Conservation (phyloP, 768 basidiomycete species). For the Trametes sanguinea region DNA sequence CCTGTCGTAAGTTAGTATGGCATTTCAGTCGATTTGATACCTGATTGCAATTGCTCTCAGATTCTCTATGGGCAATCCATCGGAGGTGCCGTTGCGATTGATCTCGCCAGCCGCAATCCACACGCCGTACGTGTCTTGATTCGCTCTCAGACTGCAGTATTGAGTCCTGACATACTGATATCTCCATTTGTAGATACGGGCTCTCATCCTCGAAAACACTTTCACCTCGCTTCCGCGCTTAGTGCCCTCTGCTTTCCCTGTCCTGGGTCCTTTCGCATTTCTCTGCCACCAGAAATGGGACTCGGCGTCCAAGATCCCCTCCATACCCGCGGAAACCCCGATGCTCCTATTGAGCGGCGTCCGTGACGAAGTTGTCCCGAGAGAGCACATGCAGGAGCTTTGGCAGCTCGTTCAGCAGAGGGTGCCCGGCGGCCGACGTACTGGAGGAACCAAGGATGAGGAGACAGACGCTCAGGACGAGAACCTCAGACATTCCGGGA, state of each 20-base stretch:
- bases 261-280: constrained; percentile 71
- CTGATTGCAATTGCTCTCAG: constrained; percentile 34
- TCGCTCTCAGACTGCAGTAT: background rate
- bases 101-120: constrained; percentile 80
- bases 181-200: constrained; percentile 53
- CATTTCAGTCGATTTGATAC: background rate
- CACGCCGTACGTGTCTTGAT: constrained; percentile 48
- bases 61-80: constrained; percentile 85
- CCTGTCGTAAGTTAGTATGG: constrained; percentile 55
- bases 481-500: constrained; percentile 9
- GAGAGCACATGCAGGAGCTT: constrained; percentile 72
- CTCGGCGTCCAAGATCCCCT: constrained; percentile 58
- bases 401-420: constrained; percentile 56
- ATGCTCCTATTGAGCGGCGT: constrained; percentile 82
- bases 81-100: constrained; percentile 90
- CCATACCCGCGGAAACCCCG: constrained; percentile 65
- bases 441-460: constrained; percentile 12
- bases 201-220: constrained; percentile 90
- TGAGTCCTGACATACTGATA: background rate
- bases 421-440: constrained; percentile 9
- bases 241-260: constrained; percentile 79
- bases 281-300: constrained; percentile 91
- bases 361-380: constrained; percentile 73
- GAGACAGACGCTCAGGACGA: constrained; percentile 20
- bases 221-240: constrained; percentile 83